Base-by-base conservation (phyloP, 345 rosid species). In the Atalantia buxifolia region DNA sequence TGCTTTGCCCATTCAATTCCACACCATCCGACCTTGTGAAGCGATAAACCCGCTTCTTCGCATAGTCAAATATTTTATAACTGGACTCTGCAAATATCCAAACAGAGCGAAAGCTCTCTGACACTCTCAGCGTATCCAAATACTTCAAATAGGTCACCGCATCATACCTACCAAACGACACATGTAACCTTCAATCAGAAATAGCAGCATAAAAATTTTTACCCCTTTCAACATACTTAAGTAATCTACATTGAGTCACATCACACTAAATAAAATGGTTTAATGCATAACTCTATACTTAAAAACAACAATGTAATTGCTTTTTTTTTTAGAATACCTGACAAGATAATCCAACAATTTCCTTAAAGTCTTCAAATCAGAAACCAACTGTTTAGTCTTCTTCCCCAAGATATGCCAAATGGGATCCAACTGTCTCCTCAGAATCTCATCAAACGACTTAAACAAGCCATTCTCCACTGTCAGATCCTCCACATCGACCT, bases 71-170 rank as follows among this genome's bases (percentile, higher is more conserved):
- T 78, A 94, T 92, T 88, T 96, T 94, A 84, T 89, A 94, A 87
- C 99, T 94, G 62, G 99, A 87, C 85, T 94, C 98, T 40, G 99
- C 97, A 90, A 96, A 96, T 87, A 96, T 90, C 99, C 98, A 96
- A 78, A 96, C 98, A 77, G 99, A 92, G n/a, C 94, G 90, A 85
- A 90, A 94, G 86, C 97, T 96, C 90, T 96, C 97, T 1, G 99
- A 91, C 71, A 94, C 98, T 82, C 98, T 88, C 38, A 92, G 86
- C 14, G 99, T 91, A 85, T 96, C 94, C 97, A 96, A 90, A 77
- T 92, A 96, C 97, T 96, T 96, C 82, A 94, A 85, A 90, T 78
- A 96, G 85, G 93, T 91, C 80, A 94, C 99, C 30, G 99, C 98
- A 90, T 96, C 99, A 85, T 96, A 96, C 93, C 99, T 96, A 83